phyloP scores from a whole-genome alignment of 306 rosid genomes.

The Datisca glomerata region DNA sequence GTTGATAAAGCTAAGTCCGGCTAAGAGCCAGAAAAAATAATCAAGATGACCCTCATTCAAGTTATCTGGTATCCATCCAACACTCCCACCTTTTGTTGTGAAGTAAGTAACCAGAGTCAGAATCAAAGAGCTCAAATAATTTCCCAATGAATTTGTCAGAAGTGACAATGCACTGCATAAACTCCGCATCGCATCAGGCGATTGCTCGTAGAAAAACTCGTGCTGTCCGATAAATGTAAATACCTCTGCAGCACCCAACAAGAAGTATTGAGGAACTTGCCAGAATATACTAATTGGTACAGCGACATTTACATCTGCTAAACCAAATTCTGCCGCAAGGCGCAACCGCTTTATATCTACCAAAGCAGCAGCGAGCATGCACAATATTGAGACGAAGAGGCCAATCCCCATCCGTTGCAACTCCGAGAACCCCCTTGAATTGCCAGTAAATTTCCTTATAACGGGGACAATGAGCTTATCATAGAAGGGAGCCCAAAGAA shows the following conservation, averaged over 20 bases:
- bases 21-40: slow-evolving; percentile 79
- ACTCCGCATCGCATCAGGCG: slow-evolving; percentile 97
- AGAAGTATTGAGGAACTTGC: slow-evolving; percentile 88
- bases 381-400: slow-evolving; percentile 56
- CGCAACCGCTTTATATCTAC: slow-evolving; percentile 64
- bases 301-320: slow-evolving; percentile 43
- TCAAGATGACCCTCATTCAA: slow-evolving; percentile 77
- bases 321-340: slow-evolving; percentile 49
- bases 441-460: slow-evolving; percentile 68
- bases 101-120: slow-evolving; percentile 70
- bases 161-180: slow-evolving; percentile 87
- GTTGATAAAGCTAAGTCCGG: slow-evolving; percentile 69
- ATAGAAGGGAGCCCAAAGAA: slow-evolving; percentile 85
- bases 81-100: slow-evolving; percentile 42
- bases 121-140: slow-evolving; percentile 76
- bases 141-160: slow-evolving; percentile 66
- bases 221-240: slow-evolving; percentile 83
- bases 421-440: slow-evolving; percentile 83
- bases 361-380: slow-evolving; percentile 92
- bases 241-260: slow-evolving; percentile 82
- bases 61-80: slow-evolving; percentile 88
- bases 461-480: slow-evolving; percentile 71
- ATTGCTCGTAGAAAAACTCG: slow-evolving; percentile 92
- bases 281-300: slow-evolving; percentile 65
- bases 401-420: slow-evolving; percentile 97